These are phyloP conservation scores for Aspergillus sp. DNA, from an alignment of 2,329 filamentous ascomycete species.

Conservation along the genomic window DNA sequence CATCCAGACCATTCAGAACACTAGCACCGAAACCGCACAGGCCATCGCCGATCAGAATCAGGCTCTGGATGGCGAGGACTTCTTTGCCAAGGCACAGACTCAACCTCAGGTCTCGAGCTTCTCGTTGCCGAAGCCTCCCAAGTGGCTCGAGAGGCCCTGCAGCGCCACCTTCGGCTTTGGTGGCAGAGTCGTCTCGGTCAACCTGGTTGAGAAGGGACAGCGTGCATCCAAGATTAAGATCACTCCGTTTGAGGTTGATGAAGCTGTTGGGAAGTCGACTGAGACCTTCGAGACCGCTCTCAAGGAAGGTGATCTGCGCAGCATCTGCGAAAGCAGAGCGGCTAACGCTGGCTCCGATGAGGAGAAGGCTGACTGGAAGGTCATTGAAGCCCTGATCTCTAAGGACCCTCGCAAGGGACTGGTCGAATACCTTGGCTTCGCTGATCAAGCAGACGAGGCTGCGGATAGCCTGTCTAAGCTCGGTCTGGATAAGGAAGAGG, in stretches of 20 bases:
- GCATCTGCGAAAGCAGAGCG: conserved; percentile 79
- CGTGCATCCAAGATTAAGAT: conserved; percentile 77
- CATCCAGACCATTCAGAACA: conserved; percentile 91
- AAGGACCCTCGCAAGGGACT: conserved; percentile 84
- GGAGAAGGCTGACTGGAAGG: conserved; percentile 94
- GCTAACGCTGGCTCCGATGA: conserved; percentile 76
- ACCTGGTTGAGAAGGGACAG: conserved; percentile 62
- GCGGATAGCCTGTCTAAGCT: conserved; percentile 47
- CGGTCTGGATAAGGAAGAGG: conserved; percentile 41
- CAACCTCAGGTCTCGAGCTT: conserved; percentile 90
- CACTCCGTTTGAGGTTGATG: conserved; percentile 85
- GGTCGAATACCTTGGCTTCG: conserved; percentile 86
- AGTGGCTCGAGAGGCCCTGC: conserved; percentile 82
- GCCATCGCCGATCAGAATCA: conserved; percentile 63
- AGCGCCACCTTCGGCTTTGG: conserved; percentile 94
- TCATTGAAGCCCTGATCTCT: conserved; percentile 84
- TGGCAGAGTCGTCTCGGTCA: conserved; percentile 82
- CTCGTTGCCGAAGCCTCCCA: conserved; percentile 80
- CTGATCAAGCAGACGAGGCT: conserved; percentile 58
- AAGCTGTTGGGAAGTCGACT: conserved; percentile 77
- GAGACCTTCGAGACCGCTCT: conserved; percentile 85
- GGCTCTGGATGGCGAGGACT: conserved; percentile 85
- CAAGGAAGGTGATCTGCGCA: conserved; percentile 71
- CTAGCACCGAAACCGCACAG: conserved; percentile 70
- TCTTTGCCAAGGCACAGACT: conserved; percentile 90